phyloP scores from a whole-genome alignment of 495 filamentous ascomycete species.

The Sordaria brevicollis region DNA sequence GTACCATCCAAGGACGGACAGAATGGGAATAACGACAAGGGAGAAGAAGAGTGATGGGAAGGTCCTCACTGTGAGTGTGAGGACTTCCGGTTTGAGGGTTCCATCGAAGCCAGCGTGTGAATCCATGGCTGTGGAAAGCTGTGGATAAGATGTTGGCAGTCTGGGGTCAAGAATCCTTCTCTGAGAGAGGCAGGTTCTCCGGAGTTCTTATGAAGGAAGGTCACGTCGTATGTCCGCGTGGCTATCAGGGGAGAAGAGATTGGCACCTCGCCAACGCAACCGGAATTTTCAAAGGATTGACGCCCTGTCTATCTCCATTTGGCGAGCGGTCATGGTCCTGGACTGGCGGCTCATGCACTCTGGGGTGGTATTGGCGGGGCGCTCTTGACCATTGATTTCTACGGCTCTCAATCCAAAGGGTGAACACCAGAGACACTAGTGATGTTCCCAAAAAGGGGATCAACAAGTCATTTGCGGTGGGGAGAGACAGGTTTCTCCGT shows the following conservation, averaged over 20 bases:
- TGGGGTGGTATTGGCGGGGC: background rate
- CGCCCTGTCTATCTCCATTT: background rate
- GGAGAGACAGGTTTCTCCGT: background rate
- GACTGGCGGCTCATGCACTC: background rate
- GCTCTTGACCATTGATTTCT: background rate
- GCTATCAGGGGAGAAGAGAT: background rate
- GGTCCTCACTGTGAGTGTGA: background rate
- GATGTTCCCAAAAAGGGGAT: background rate
- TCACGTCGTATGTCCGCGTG: background rate
- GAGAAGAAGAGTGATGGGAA: background rate
- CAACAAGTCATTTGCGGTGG: background rate
- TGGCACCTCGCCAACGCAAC: background rate
- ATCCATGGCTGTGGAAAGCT: background rate
- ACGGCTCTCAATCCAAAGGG: background rate
- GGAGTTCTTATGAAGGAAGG: background rate
- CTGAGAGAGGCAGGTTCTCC: background rate
- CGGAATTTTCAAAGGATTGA: background rate
- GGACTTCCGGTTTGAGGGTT: background rate
- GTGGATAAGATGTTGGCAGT: background rate
- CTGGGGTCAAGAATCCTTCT: background rate
- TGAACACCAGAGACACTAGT: background rate
- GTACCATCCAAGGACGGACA: background rate
- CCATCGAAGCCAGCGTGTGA: background rate
- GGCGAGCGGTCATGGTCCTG: background rate
- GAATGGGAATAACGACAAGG: background rate